A percentile compares a stretch with the other conserved stretches of the same genome.
Conservation (phyloP, 495 filamentous ascomycete species). For the Trichodelitschia bisporula region DNA sequence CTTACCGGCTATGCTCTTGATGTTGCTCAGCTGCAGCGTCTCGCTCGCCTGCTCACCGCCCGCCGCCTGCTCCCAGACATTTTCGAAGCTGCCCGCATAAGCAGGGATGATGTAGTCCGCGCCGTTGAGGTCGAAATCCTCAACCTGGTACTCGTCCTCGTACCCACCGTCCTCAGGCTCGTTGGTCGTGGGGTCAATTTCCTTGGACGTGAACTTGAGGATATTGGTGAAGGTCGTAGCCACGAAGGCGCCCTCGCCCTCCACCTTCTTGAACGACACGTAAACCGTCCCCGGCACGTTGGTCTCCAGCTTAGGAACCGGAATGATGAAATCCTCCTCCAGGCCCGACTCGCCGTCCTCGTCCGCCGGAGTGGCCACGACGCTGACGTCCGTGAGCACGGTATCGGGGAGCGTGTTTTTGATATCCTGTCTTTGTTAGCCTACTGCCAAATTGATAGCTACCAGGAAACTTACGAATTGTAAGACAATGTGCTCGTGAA, state of each 20-base stretch:
- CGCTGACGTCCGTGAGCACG: slow-evolving; percentile 71
- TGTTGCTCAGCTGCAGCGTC: slow-evolving; percentile 67
- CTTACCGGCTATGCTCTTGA: slow-evolving; percentile 85
- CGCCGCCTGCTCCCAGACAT: slow-evolving; percentile 89
- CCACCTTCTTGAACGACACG: slow-evolving; percentile 72
- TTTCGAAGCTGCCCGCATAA: slow-evolving; percentile 83
- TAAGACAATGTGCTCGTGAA: slow-evolving; percentile 85
- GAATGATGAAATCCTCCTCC: slow-evolving; percentile 85
- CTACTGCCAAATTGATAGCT: too few species aligned
- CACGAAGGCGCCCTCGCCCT: slow-evolving; percentile 44
- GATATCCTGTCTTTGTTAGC: too few species aligned
- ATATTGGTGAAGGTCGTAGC: slow-evolving; percentile 69
- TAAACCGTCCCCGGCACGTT: slow-evolving; percentile 82
- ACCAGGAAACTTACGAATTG: too few species aligned
- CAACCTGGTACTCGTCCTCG: slow-evolving; percentile 93
- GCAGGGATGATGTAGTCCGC: slow-evolving; percentile 85
- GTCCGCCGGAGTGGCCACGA: slow-evolving; percentile 61
- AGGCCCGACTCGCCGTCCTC: slow-evolving; percentile 39
- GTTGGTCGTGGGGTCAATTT: slow-evolving; percentile 84
- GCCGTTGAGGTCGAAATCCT: slow-evolving; percentile 74
- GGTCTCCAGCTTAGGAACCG: slow-evolving; percentile 51
- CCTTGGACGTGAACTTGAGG: slow-evolving; percentile 91
- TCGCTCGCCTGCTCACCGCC: slow-evolving; percentile 73
- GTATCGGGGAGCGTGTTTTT: slow-evolving; percentile 91
- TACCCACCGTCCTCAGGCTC: slow-evolving; percentile 85